Conservation (phyloP, 768 basidiomycete genomes). For the Termitomyces sp. region DNA sequence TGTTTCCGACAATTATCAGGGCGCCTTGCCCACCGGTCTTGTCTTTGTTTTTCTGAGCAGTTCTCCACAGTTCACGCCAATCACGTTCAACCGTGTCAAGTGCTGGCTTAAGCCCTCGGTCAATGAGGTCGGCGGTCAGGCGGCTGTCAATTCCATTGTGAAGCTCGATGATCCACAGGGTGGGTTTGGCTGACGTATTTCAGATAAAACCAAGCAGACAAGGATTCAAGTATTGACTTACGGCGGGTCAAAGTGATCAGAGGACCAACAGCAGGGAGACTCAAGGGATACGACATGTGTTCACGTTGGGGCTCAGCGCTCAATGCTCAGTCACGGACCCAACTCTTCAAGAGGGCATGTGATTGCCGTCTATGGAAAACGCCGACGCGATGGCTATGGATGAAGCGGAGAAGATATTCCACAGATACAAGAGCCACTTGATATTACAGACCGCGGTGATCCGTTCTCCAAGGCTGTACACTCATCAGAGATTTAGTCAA, state of each 20-base stretch:
- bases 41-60: slow-evolving; percentile 35
- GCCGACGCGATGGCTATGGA: too few species aligned
- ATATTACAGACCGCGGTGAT: too few species aligned
- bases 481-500: too few species aligned
- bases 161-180: slow-evolving; percentile 73
- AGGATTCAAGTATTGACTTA: slow-evolving; percentile 21
- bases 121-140: slow-evolving; percentile 52
- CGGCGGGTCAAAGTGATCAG: slow-evolving; percentile 67
- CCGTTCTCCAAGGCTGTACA: too few species aligned
- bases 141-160: slow-evolving; percentile 76
- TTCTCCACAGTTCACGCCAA: slow-evolving; percentile 55
- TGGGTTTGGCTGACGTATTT: slow-evolving; percentile 41
- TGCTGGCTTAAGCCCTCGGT: slow-evolving; percentile 59
- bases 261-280: slow-evolving; percentile 43
- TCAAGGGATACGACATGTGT: slow-evolving; percentile 40
- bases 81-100: slow-evolving; percentile 67
- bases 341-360: slow-evolving; percentile 11
- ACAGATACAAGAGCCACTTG: too few species aligned
- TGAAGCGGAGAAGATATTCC: neutral
- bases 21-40: slow-evolving; percentile 58
- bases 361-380: slow-evolving; percentile 11
- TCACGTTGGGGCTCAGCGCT: neutral
- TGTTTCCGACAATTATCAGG: slow-evolving; percentile 70
- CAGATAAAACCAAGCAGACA: neutral
- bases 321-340: neutral